phyloP scores from a whole-genome alignment of 331 rosid genomes.

The Rhamnella rubrinervis region DNA sequence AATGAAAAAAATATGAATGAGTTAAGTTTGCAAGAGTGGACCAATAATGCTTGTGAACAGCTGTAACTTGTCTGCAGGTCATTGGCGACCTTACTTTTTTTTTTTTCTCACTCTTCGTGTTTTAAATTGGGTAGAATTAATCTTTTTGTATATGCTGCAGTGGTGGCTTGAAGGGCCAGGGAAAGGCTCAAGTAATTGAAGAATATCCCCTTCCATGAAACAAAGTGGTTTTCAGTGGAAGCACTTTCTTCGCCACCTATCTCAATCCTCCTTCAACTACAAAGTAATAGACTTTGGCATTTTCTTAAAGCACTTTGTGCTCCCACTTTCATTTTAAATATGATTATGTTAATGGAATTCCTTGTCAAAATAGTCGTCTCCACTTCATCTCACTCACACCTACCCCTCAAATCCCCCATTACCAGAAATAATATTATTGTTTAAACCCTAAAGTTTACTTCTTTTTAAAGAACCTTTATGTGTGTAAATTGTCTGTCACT shows the following conservation, averaged over 20 bases:
- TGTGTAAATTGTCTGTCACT: not conserved
- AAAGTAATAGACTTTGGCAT: slow-evolving; percentile 28
- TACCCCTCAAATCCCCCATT: slow-evolving; percentile 6
- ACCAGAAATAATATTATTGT: not conserved
- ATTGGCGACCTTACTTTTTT: slow-evolving; percentile 25
- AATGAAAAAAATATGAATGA: not conserved
- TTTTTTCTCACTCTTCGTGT: not conserved
- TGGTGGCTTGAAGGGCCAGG: slow-evolving; percentile 27
- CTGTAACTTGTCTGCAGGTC: slow-evolving; percentile 18
- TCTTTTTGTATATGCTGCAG: not conserved
- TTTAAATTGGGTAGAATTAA: not conserved
- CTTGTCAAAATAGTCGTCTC: slow-evolving; percentile 33
- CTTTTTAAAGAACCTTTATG: slow-evolving; percentile 11
- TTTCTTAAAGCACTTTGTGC: slow-evolving; percentile 37
- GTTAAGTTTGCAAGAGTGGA: slow-evolving; percentile 8
- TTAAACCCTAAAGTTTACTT: not conserved
- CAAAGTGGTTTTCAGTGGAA: slow-evolving; percentile 51
- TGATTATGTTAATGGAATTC: slow-evolving; percentile 47
- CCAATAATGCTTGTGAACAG: slow-evolving; percentile 11
- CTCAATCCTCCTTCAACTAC: slow-evolving; percentile 28
- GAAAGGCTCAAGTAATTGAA: slow-evolving; percentile 12
- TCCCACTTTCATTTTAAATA: slow-evolving; percentile 48
- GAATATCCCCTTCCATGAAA: slow-evolving; percentile 39
- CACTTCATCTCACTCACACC: slow-evolving; percentile 26
- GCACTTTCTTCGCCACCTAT: slow-evolving; percentile 47